Percentiles rank a stretch among this genome's conserved stretches.
Conservation (phyloP, 164 flowering plant genomes). For the Vitis rotundifolia region DNA sequence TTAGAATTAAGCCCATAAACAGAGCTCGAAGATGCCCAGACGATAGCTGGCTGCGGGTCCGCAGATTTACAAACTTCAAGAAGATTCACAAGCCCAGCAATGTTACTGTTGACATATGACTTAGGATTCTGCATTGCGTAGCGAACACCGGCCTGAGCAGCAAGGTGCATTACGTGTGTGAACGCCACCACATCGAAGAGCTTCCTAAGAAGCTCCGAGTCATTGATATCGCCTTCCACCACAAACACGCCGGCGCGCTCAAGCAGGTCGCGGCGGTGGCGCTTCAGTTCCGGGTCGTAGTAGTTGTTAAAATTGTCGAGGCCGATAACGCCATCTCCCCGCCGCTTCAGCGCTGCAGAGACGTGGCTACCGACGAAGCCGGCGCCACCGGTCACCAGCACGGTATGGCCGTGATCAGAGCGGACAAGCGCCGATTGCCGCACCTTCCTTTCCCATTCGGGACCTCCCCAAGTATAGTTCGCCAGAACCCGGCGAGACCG, state of each 20-base stretch:
- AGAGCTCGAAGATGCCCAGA: constrained; percentile 88
- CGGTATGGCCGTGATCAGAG: constrained; percentile 46
- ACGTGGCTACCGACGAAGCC: constrained; percentile 33
- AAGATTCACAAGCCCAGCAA: constrained; percentile 77
- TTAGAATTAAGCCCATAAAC: constrained; percentile 82
- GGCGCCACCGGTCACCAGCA: constrained; percentile 70
- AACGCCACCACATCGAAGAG: constrained; percentile 70
- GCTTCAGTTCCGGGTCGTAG: constrained; percentile 32
- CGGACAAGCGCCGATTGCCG: constrained; percentile 52
- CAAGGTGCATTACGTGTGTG: constrained; percentile 86
- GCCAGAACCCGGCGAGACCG: constrained; percentile 18
- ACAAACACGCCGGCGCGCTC: constrained; percentile 65
- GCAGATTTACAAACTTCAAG: constrained; percentile 74
- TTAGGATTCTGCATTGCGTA: constrained; percentile 85
- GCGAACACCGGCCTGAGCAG: constrained; percentile 90
- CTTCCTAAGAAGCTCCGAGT: constrained; percentile 43
- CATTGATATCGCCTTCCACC: constrained; percentile 85
- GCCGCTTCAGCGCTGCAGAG: constrained; percentile 25
- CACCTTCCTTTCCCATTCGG: constrained; percentile 69
- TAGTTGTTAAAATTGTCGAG: constrained; percentile 28
- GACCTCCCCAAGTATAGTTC: constrained; percentile 42
- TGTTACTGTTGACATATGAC: constrained; percentile 80
- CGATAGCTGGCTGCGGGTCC: constrained; percentile 81
- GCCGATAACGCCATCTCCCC: constrained; percentile 29
- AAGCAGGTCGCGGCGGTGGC: constrained; percentile 50